Base-by-base conservation (phyloP, 495 filamentous ascomycete genomes). In the Penicillium subrubescens region DNA sequence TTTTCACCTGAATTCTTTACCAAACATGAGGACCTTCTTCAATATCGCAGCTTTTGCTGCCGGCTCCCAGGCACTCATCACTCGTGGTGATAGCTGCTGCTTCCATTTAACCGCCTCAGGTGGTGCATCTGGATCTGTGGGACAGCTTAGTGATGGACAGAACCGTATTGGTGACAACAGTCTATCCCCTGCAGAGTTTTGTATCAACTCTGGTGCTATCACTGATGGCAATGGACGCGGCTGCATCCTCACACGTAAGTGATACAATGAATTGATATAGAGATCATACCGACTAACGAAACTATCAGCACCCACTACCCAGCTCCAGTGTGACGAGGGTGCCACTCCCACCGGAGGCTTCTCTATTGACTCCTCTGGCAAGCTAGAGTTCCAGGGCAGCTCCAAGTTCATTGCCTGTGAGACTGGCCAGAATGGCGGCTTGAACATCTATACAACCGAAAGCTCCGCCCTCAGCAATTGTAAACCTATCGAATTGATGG, bases 311-410 rank as follows among this genome's bases (percentile, higher is more conserved):
- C 81, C 83, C 1, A 86, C 84, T 10, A 83, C 82, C n/a, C 86
- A 90, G 61, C 84, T 86, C 53, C 88, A 90, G 71, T 92, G 89
- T 67, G 88, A 90, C 59, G 64, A 70, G 23, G 86, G 84, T 60
- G 81, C 78, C 12, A 64, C 55, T 7, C 77, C 81, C 29, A 73
- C 73, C 35, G 34, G 72, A 10, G 81, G 82, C 25, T 87, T 86
- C 73, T 72, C 75, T 14, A 75, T 87, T 57, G 74, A 68, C 62
- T 83, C 79, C 39, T 68, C 83, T 46, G 84, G 82, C 17, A 64
- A 74, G 54, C 65, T 86, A 43, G 75, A 73, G 12, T 83, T 67
- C 51, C 67, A 79, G 19, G 81, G 80, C 19, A 77, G 71, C 61
- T 69, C 75, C 19, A 68, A 73, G 3, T 89, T 88, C 65, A 79